Percentiles rank a stretch among this genome's conserved stretches.
These are phyloP conservation scores for Phylloporus scabripes DNA, from an alignment of 768 basidiomycete species.

Conservation along the genomic window DNA sequence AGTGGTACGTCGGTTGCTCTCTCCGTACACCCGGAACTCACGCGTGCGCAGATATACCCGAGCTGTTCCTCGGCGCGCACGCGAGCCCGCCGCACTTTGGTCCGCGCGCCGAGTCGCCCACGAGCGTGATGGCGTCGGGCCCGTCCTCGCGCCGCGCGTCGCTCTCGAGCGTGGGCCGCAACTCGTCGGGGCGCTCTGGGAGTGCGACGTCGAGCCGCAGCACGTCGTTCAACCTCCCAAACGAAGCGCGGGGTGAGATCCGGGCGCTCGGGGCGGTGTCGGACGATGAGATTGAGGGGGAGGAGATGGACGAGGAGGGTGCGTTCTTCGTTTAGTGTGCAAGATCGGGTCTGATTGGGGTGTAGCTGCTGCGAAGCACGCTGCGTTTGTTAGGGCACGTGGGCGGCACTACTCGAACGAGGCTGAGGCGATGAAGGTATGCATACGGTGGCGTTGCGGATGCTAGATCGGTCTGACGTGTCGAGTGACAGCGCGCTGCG, in stretches of 20 bases:
- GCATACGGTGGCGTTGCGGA: not conserved
- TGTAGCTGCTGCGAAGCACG: conserved; percentile 75
- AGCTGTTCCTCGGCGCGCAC: conserved; percentile 52
- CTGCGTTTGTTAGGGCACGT: conserved; percentile 72
- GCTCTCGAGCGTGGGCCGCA: conserved; percentile 57
- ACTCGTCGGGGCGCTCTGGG: conserved; percentile 53
- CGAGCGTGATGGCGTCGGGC: conserved; percentile 55
- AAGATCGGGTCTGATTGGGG: conserved; percentile 1
- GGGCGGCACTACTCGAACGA: conserved; percentile 88
- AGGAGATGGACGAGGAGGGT: conserved; percentile 91
- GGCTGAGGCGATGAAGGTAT: conserved; percentile 88
- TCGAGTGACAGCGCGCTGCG: conserved; percentile 50
- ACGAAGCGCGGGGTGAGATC: conserved; percentile 59
- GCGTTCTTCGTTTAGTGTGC: conserved; percentile 3
- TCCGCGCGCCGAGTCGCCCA: conserved; percentile 48
- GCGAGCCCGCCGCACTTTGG: conserved; percentile 33
- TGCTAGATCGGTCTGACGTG: not conserved
- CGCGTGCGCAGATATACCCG: conserved; percentile 65
- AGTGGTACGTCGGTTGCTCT: conserved; percentile 49
- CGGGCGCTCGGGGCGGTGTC: conserved; percentile 37
- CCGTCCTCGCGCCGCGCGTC: conserved; percentile 73
- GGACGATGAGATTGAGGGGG: conserved; percentile 58
- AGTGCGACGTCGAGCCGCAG: conserved; percentile 67
- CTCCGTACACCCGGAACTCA: not conserved
- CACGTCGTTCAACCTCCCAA: conserved; percentile 78